Conservation (phyloP, 768 basidiomycete species). For the Brasilioporus rufonigricans region DNA sequence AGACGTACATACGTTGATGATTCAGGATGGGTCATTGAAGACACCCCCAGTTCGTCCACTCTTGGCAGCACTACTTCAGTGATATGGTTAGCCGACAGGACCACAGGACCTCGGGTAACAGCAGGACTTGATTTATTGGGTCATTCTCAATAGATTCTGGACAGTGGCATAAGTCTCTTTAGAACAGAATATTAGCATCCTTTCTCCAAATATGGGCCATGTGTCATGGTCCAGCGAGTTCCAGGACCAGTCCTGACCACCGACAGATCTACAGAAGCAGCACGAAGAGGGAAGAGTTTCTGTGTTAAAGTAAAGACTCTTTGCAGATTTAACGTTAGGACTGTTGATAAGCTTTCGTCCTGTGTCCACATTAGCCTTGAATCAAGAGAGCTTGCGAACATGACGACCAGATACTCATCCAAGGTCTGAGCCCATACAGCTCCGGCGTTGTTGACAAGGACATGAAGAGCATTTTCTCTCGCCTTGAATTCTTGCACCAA, state of each 20-base stretch:
- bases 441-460: slow-evolving; percentile 66
- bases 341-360: slow-evolving; percentile 59
- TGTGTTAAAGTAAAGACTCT: slow-evolving; percentile 65
- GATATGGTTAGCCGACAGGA: too few species aligned
- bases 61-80: slow-evolving; percentile 37
- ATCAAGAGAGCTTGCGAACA: slow-evolving; percentile 1
- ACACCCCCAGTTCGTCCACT: slow-evolving; percentile 36
- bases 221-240: too few species aligned
- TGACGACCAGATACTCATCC: slow-evolving; percentile 44
- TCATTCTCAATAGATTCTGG: too few species aligned
- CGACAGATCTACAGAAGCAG: too few species aligned
- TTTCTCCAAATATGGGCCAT: too few species aligned
- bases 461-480: slow-evolving; percentile 52
- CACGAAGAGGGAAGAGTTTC: slow-evolving; percentile 54
- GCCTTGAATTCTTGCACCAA: slow-evolving; percentile 49
- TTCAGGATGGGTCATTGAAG: slow-evolving; percentile 49
- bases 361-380: slow-evolving; percentile 17
- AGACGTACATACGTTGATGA: slow-evolving; percentile 51
- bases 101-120: too few species aligned
- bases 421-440: slow-evolving; percentile 51
- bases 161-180: too few species aligned
- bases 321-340: slow-evolving; percentile 60
- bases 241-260: too few species aligned
- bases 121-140: too few species aligned
- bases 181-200: too few species aligned